These are phyloP conservation scores for Dothistroma pini DNA, from an alignment of 2,329 filamentous ascomycete genomes.

Conservation along the genomic window DNA sequence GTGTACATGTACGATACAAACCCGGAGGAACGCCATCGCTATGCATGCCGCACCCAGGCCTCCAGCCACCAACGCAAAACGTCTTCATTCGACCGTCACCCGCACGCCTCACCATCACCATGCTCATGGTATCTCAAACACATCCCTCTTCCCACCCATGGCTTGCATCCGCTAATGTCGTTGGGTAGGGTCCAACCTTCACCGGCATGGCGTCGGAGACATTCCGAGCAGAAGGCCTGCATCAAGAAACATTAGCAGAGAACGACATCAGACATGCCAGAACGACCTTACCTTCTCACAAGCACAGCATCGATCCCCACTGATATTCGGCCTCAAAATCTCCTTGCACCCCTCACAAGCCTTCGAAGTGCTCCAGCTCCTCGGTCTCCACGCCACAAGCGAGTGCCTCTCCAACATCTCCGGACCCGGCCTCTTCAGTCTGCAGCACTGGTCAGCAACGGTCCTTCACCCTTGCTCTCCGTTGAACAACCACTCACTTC, in stretches of 20 bases:
- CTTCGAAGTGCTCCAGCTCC: slow-evolving; percentile 31
- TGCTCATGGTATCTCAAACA: slow-evolving; percentile 39
- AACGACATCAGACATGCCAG: neutral
- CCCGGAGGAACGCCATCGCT: neutral
- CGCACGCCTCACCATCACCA: slow-evolving; percentile 31
- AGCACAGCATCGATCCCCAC: slow-evolving; percentile 38
- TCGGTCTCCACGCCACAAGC: slow-evolving; percentile 40
- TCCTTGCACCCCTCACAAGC: slow-evolving; percentile 40
- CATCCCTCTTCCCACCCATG: slow-evolving; percentile 35
- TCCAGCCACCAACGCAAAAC: neutral
- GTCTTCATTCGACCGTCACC: slow-evolving; percentile 7
- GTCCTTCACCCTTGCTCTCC: neutral
- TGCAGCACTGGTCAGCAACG: neutral
- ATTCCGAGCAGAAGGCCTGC: slow-evolving; percentile 40
- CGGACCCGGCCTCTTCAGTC: slow-evolving; percentile 22
- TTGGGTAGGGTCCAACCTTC: slow-evolving; percentile 25
- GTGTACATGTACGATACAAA: neutral
- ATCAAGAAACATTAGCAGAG: neutral
- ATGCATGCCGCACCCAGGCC: neutral
- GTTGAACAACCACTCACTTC: slow-evolving; percentile 17
- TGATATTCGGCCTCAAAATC: slow-evolving; percentile 39
- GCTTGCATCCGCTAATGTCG: slow-evolving; percentile 39
- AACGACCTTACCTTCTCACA: slow-evolving; percentile 32
- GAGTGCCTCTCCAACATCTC: slow-evolving; percentile 42
- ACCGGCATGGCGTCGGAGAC: slow-evolving; percentile 35